A percentile compares a stretch with the other conserved stretches of the same genome.
Evolutionary conservation across 2,329 filamentous ascomycete genomes (phyloP).

Genomic region (Penicillium decumbens): DNA sequence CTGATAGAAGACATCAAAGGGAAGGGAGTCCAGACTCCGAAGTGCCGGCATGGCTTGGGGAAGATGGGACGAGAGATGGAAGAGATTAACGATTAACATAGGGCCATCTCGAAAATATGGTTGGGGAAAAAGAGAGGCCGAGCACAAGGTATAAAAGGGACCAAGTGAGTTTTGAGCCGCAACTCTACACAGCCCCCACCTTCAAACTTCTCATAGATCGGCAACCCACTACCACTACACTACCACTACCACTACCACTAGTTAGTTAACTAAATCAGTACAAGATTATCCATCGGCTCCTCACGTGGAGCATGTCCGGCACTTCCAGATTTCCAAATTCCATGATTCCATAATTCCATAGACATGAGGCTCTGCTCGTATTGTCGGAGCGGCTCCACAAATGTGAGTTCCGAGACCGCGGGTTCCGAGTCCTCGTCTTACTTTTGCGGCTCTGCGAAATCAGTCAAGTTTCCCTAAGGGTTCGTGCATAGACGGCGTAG

Average conservation of each 20-base stretch:
- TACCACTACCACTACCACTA: not conserved
- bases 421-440: not conserved
- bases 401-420: not conserved
- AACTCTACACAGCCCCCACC: not conserved
- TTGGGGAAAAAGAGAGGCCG: not conserved
- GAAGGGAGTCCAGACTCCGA: slow-evolving; percentile 46
- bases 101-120: not conserved
- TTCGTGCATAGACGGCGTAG: not conserved
- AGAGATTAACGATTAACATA: not conserved
- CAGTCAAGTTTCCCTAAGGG: not conserved
- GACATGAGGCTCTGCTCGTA: not conserved
- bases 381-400: not conserved
- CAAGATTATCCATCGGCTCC: not conserved
- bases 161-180: not conserved
- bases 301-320: not conserved
- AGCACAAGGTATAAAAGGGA: not conserved
- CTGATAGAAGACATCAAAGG: slow-evolving; percentile 61
- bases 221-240: not conserved
- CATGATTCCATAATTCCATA: too few relatives aligned
- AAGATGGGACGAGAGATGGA: not conserved
- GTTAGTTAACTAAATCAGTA: not conserved
- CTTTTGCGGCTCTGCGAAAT: not conserved
- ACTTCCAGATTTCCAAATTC: too few relatives aligned
- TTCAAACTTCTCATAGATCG: not conserved
- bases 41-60: slow-evolving; percentile 5